Percentiles rank a stretch among this genome's conserved stretches.
phyloP scores from a whole-genome alignment of 768 basidiomycete genomes.

The Macrolepiota dolichaula region DNA sequence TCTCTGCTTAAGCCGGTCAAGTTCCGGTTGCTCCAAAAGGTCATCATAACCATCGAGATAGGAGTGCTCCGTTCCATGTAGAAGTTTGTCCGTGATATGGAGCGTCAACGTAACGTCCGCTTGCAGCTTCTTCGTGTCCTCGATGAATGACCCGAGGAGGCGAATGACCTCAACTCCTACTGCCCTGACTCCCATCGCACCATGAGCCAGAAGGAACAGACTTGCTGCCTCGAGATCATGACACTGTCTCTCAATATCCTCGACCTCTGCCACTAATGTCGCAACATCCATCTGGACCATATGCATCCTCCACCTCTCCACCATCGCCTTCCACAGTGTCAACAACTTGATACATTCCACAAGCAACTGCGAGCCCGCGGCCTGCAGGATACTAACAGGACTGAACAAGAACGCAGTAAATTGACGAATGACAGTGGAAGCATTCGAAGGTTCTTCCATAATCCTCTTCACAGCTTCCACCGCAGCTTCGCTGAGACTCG shows the following conservation, averaged over 20 bases:
- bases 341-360: conserved; percentile 68
- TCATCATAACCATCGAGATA: conserved; percentile 66
- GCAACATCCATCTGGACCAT: conserved; percentile 40
- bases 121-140: conserved; percentile 36
- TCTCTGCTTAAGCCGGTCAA: conserved; percentile 67
- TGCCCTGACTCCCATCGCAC: conserved; percentile 21
- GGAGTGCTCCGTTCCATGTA: conserved; percentile 49
- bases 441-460: conserved; percentile 56
- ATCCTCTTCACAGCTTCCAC: conserved; percentile 67
- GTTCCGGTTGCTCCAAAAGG: conserved; percentile 56
- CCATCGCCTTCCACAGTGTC: conserved; percentile 68
- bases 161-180: conserved; percentile 63
- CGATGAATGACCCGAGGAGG: conserved; percentile 46
- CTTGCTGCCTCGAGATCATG: conserved; percentile 69
- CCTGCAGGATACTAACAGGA: conserved; percentile 56
- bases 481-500: conserved; percentile 66
- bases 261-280: conserved; percentile 36
- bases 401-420: conserved; percentile 76
- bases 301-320: conserved; percentile 64
- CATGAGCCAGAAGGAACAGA: conserved; percentile 70
- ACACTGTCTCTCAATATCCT: conserved; percentile 40
- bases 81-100: conserved; percentile 37
- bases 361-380: conserved; percentile 57
- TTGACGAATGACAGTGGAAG: conserved; percentile 54
- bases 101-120: conserved; percentile 21